phyloP scores from a whole-genome alignment of 2,329 filamentous ascomycete species.

The Colletotrichum incanum region DNA sequence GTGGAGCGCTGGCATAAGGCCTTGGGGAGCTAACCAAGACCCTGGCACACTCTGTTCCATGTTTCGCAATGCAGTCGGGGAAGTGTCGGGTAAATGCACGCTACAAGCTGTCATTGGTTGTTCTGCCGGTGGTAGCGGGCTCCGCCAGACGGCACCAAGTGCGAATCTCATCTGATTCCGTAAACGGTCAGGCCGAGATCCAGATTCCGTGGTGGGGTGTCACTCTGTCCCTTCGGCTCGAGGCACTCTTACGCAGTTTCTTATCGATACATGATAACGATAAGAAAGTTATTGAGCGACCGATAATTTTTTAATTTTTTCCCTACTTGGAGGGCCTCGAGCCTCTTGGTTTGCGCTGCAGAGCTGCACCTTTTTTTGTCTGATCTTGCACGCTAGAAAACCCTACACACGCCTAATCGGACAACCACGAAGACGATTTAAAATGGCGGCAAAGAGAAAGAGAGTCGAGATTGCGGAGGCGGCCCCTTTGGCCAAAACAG shows the following conservation, averaged over 20 bases:
- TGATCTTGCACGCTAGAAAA: conserved; percentile 23
- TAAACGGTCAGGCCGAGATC: conserved; percentile 15
- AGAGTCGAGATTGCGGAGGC: conserved; percentile 55
- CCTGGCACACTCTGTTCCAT: conserved; percentile 40
- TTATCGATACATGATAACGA: conserved; percentile 45
- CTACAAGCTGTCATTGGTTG: conserved; percentile 16
- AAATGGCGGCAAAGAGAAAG: conserved; percentile 66
- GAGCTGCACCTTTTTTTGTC: conserved; percentile 20
- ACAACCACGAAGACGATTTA: conserved; percentile 27
- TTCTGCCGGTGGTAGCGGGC: too few species aligned
- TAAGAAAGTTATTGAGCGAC: conserved; percentile 19
- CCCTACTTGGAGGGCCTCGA: background rate
- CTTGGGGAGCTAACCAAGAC: conserved; percentile 37
- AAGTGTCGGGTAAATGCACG: conserved; percentile 41
- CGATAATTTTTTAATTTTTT: conserved; percentile 35
- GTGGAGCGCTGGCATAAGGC: conserved; percentile 42
- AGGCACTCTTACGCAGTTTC: background rate
- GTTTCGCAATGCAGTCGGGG: conserved; percentile 43
- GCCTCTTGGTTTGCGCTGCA: conserved; percentile 5
- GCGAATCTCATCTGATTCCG: conserved; percentile 8
- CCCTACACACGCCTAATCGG: conserved; percentile 12
- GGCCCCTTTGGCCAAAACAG: conserved; percentile 44
- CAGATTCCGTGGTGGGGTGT: conserved; percentile 24
- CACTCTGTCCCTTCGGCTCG: conserved; percentile 12
- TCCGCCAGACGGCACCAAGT: conserved; percentile 25